These are phyloP conservation scores for Pseudogymnoascus sp. DNA, from an alignment of 2,329 filamentous ascomycete genomes.

Conservation along the genomic window DNA sequence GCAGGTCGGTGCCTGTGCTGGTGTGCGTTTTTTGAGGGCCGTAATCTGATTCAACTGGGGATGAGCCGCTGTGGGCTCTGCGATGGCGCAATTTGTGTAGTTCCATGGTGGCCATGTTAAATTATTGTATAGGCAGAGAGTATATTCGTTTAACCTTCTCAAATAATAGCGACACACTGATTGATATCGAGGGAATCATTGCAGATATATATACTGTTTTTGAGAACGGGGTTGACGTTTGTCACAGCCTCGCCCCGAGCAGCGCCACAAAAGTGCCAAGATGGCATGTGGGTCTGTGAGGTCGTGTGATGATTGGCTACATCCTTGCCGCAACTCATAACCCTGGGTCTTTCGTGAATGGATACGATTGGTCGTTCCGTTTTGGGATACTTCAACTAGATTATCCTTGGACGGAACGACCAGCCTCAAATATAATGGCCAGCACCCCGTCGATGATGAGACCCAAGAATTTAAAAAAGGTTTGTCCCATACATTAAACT, in stretches of 20 bases:
- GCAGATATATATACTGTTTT: neutral
- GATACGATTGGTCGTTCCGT: neutral
- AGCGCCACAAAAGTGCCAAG: neutral
- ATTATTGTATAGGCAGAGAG: neutral
- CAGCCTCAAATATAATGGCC: neutral
- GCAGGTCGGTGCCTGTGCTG: neutral
- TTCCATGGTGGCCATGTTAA: constrained; percentile 1
- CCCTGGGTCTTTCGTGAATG: neutral
- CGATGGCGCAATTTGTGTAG: constrained; percentile 2
- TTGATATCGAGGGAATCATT: neutral
- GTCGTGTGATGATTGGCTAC: neutral
- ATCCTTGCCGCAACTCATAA: neutral
- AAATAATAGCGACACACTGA: neutral
- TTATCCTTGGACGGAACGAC: too few relatives aligned
- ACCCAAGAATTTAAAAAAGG: neutral
- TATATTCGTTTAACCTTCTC: neutral
- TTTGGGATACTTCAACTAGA: neutral
- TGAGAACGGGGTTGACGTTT: neutral
- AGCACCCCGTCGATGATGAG: neutral
- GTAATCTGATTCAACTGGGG: neutral
- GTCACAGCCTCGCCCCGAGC: neutral
- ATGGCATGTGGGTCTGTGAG: neutral
- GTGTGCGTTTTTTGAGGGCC: neutral
- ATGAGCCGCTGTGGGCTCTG: neutral
- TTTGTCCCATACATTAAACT: too few relatives aligned